phyloP scores from a whole-genome alignment of 495 filamentous ascomycete genomes.

The Amphirosellinia nigrospora region DNA sequence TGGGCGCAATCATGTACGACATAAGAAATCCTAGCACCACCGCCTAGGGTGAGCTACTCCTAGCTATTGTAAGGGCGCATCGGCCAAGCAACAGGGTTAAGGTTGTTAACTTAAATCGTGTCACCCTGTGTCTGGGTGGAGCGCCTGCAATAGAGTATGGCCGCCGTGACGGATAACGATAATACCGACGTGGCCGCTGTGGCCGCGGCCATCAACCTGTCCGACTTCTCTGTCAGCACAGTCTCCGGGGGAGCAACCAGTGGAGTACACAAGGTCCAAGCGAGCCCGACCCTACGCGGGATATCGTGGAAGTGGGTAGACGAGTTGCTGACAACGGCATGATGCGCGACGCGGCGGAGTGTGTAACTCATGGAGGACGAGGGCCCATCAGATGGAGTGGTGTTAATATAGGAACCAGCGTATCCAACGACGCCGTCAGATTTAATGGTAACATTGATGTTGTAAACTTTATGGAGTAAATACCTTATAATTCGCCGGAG shows the following conservation, averaged over 20 bases:
- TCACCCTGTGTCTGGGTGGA: background rate
- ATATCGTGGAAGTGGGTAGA: background rate
- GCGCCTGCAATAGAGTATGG: background rate
- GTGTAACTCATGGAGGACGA: background rate
- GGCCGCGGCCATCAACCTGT: background rate
- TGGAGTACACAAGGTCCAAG: background rate
- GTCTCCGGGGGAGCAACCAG: background rate
- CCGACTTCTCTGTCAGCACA: background rate
- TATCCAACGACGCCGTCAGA: background rate
- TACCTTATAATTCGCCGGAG: background rate
- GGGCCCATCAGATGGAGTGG: background rate
- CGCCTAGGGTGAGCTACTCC: background rate
- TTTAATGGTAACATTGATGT: background rate
- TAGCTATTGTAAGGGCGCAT: background rate
- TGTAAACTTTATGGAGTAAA: background rate
- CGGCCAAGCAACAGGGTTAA: background rate
- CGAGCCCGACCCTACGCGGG: background rate
- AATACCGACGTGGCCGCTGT: background rate
- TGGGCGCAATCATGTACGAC: background rate
- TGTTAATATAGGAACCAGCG: background rate
- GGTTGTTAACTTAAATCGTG: conserved; percentile 1
- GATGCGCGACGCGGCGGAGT: background rate
- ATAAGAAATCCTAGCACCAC: background rate
- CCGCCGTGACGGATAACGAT: background rate
- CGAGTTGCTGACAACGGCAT: background rate